Evolutionary conservation across 1,284 basidiomycete species (phyloP).

Genomic region (Trichosporon sp.): DNA sequence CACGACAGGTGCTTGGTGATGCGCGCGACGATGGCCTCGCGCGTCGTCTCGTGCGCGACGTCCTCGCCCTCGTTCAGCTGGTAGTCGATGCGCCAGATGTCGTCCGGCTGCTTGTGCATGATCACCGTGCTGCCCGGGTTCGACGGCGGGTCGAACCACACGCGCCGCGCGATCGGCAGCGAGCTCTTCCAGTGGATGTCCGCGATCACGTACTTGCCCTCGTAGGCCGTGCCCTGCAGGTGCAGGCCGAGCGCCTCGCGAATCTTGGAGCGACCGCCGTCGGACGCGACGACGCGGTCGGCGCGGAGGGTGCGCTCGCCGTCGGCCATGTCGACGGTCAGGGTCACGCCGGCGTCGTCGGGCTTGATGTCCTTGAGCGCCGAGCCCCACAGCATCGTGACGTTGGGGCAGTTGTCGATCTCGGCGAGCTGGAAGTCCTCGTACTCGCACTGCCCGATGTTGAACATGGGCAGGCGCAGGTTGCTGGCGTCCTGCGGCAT

Average conservation of each 20-base stretch:
- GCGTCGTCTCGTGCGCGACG: conserved; percentile 15
- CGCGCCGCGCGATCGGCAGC: conserved; percentile 13
- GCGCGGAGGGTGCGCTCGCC: conserved; percentile 19
- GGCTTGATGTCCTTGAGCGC: conserved; percentile 3
- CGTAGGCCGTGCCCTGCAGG: conserved; percentile 20
- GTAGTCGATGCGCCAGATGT: conserved; percentile 26
- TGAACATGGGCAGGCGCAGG: conserved; percentile 19
- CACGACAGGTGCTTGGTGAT: conserved; percentile 22
- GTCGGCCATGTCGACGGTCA: conserved; percentile 15
- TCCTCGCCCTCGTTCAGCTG: conserved; percentile 18
- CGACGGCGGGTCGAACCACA: conserved; percentile 22
- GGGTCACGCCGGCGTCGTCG: conserved; percentile 16
- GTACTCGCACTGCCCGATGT: conserved; percentile 24
- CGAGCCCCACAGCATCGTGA: conserved; percentile 19
- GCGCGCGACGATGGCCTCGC: conserved; percentile 14
- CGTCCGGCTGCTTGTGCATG: conserved; percentile 25
- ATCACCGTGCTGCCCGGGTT: conserved; percentile 22
- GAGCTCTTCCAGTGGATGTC: conserved; percentile 24
- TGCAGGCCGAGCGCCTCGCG: conserved; percentile 14
- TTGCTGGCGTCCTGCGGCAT: conserved; percentile 14
- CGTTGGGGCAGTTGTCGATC: conserved; percentile 10
- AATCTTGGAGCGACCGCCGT: conserved; percentile 19
- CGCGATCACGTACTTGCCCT: conserved; percentile 22
- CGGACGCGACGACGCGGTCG: conserved; percentile 15
- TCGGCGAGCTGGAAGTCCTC: conserved; percentile 19